Base-by-base conservation (phyloP, 441 rosid genomes). In the Erodium chrysanthum region DNA sequence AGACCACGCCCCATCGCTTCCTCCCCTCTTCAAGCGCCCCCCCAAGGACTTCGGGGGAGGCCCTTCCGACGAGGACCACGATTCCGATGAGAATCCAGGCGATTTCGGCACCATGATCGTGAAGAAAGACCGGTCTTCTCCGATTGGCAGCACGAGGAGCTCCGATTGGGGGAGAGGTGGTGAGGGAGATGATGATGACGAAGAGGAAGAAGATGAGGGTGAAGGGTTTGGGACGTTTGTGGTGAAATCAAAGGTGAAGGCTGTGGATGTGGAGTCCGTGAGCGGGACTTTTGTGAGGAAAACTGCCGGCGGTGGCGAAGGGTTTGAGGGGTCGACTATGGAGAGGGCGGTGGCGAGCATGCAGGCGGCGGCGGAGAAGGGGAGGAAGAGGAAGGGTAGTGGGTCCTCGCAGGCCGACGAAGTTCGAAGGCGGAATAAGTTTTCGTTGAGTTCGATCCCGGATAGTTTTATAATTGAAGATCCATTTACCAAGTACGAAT, bases 31-130 rank as follows among this genome's bases (percentile, higher is more conserved):
- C 72, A 89, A 86, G 68, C 90, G 85, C 72, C 86, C 88, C 5
- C 94, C 96, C 44, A 94, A 91, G 67, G 96, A 89, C 77, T 89
- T 91, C 67, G 99, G 97, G 1, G 91, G 89, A 35, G 85, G 85
- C 37, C 76, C 82, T 65, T 72, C 84, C 75, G 90, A 85, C 70
- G 77, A 81, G 0, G 88, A 78, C 35, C 82, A 73, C 65, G 86
- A 68, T 0, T 70, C 67, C 0, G 76, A 54, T 22, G 50, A 12
- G 0, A 83, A 70, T 15, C 11, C 70, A 10, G 73, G 27, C 0
- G 97, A 89, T 69, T 94, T 85, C 61, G 90, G 92, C 10, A 94
- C 99, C 1, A 84, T 91, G 96, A 88, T 91, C 37, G 85, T 89
- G 60, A 94, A 87, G 70, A 78, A 85, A 3, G 77, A 71, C 66